These are phyloP conservation scores for Dissophora globulifera DNA, from an alignment of 192 early-diverging fungal species.

Conservation along the genomic window DNA sequence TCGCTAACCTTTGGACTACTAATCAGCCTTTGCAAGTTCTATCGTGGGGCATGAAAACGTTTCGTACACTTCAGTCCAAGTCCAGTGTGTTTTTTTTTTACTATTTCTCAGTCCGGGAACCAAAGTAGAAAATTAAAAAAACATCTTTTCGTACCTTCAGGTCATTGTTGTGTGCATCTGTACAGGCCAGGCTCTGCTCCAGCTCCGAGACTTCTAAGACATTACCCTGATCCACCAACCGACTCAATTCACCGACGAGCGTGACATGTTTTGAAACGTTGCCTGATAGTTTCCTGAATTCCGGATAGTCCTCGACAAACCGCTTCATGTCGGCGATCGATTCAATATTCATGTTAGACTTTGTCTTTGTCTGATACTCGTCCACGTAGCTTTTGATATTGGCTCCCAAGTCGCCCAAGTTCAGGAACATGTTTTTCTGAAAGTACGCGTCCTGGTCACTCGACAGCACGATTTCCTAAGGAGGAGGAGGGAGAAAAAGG, in stretches of 20 bases:
- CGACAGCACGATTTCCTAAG: conserved; percentile 89
- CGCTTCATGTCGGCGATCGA: conserved; percentile 98
- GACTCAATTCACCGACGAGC: conserved; percentile 94
- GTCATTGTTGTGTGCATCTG: conserved; percentile 86
- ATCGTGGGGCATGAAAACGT: too few species aligned
- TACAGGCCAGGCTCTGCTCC: conserved; percentile 93
- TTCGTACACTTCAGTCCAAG: too few species aligned
- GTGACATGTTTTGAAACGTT: conserved; percentile 99
- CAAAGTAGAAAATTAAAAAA: too few species aligned
- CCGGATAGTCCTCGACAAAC: conserved; percentile 99
- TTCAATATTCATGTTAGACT: conserved; percentile 91
- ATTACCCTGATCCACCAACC: conserved; percentile 75
- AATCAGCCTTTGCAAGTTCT: conserved; percentile 78
- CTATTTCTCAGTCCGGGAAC: background rate
- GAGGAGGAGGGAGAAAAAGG: background rate
- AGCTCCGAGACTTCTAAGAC: conserved; percentile 91
- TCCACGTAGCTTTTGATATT: conserved; percentile 96
- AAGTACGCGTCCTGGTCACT: conserved; percentile 94
- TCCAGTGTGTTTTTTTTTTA: too few species aligned
- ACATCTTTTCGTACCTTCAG: too few species aligned
- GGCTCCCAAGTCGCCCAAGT: conserved; percentile 93
- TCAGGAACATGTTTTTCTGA: conserved; percentile 89
- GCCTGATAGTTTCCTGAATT: conserved; percentile 94
- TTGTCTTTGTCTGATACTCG: conserved; percentile 92
- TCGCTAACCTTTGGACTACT: conserved; percentile 72